Percentiles rank a stretch among this genome's conserved stretches.
Evolutionary conservation across 2,329 filamentous ascomycete genomes (phyloP).

Genomic region (Aspergillus sp.): DNA sequence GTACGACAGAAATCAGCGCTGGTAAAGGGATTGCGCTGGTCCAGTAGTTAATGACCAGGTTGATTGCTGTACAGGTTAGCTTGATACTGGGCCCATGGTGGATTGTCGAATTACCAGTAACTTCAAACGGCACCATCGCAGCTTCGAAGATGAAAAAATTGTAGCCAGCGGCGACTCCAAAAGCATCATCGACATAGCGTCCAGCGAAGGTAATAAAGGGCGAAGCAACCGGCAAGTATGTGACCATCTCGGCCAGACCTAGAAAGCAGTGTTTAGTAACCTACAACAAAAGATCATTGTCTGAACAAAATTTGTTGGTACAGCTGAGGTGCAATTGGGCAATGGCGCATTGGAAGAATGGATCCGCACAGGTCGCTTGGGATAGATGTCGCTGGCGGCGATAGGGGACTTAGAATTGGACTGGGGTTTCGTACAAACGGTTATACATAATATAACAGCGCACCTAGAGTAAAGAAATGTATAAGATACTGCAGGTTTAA

Average conservation of each 20-base stretch:
- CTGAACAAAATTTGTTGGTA: background rate
- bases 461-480: constrained; percentile 37
- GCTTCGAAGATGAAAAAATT: constrained; percentile 56
- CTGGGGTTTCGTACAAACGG: constrained; percentile 41
- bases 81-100: background rate
- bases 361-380: constrained; percentile 9
- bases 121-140: constrained; percentile 53
- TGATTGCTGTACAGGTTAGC: constrained; percentile 37
- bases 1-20: constrained; percentile 47
- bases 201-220: constrained; percentile 49
- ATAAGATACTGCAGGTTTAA: constrained; percentile 31
- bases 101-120: constrained; percentile 31
- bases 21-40: constrained; percentile 46
- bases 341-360: constrained; percentile 3
- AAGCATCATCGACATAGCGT: constrained; percentile 50
- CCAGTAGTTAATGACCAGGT: constrained; percentile 53
- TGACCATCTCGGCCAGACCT: constrained; percentile 53
- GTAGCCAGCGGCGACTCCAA: constrained; percentile 49
- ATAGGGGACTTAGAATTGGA: constrained; percentile 5
- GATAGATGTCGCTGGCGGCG: constrained; percentile 10
- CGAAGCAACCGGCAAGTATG: constrained; percentile 48
- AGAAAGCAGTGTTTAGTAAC: constrained; percentile 21
- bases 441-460: constrained; percentile 46
- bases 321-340: background rate
- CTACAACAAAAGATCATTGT: constrained; percentile 5